Evolutionary conservation across 768 basidiomycete genomes (phyloP).

Genomic region (Lentinula boryana): DNA sequence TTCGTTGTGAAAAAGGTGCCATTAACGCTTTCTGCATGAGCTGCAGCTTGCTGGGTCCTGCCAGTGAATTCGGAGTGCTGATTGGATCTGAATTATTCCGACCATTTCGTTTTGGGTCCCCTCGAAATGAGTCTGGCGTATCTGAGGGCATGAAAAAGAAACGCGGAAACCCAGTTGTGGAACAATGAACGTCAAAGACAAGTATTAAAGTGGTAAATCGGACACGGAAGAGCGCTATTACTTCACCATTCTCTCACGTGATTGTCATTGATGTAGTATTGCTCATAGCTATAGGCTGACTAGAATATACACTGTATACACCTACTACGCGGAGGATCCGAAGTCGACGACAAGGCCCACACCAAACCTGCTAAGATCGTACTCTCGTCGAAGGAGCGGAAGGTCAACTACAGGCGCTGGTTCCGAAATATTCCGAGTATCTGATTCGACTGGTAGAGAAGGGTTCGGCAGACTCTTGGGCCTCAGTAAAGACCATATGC

Average conservation of each 20-base stretch:
- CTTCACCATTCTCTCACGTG: background rate
- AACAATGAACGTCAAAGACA: background rate
- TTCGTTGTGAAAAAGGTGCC: conserved; percentile 61
- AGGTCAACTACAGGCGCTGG: background rate
- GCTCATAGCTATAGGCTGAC: too few relatives aligned
- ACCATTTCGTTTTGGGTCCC: conserved; percentile 30
- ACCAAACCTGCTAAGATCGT: conserved; percentile 70
- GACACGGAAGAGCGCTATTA: background rate
- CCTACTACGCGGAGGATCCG: conserved; percentile 26
- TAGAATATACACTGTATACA: too few relatives aligned
- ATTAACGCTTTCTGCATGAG: conserved; percentile 65
- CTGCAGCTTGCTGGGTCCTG: conserved; percentile 44
- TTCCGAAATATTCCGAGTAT: background rate
- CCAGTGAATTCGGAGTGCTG: conserved; percentile 25
- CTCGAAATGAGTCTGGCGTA: conserved; percentile 23
- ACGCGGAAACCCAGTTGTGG: background rate
- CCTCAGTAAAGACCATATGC: conserved; percentile 1
- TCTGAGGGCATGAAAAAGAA: conserved; percentile 30
- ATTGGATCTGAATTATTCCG: conserved; percentile 33
- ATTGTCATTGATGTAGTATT: background rate
- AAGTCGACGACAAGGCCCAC: conserved; percentile 71
- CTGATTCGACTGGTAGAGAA: background rate
- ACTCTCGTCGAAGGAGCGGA: conserved; percentile 40
- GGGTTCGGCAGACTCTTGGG: background rate
- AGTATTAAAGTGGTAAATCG: background rate